Conservation (phyloP, 2,329 filamentous ascomycete genomes). For the Sarocladium kiliense region DNA sequence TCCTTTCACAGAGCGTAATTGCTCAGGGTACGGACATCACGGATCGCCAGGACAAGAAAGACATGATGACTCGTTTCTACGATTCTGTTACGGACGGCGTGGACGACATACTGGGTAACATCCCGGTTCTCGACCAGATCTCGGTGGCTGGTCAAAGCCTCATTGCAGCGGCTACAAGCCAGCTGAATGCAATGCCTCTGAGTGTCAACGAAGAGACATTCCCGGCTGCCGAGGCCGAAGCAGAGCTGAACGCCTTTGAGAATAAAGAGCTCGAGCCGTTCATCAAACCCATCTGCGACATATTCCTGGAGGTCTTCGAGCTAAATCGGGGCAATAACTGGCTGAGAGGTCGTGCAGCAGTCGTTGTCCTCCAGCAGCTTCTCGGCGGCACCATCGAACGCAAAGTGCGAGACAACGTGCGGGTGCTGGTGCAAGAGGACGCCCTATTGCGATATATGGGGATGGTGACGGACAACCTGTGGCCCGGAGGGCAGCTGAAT, state of each 20-base stretch:
- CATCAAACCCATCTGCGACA: slow-evolving; percentile 96
- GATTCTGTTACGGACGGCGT: slow-evolving; percentile 96
- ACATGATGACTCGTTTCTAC: slow-evolving; percentile 92
- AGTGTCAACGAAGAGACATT: slow-evolving; percentile 45
- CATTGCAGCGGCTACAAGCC: slow-evolving; percentile 67
- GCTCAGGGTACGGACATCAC: slow-evolving; percentile 54
- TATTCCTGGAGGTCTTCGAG: slow-evolving; percentile 94
- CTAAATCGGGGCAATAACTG: slow-evolving; percentile 94
- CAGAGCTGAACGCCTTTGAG: slow-evolving; percentile 90
- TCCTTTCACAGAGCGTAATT: slow-evolving; percentile 83
- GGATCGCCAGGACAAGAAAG: slow-evolving; percentile 62
- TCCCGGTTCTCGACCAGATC: slow-evolving; percentile 90
- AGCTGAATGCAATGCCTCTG: slow-evolving; percentile 53
- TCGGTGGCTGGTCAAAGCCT: slow-evolving; percentile 90
- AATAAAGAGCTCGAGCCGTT: slow-evolving; percentile 87
- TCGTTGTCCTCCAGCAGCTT: slow-evolving; percentile 92
- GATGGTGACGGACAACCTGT: slow-evolving; percentile 70
- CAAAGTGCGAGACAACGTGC: slow-evolving; percentile 83
- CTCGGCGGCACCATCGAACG: slow-evolving; percentile 94
- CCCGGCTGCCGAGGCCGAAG: slow-evolving; percentile 73
- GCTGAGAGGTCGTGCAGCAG: slow-evolving; percentile 90
- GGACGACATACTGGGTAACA: slow-evolving; percentile 95
- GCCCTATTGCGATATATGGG: slow-evolving; percentile 71
- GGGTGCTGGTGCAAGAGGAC: slow-evolving; percentile 69
- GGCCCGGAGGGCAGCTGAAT: slow-evolving; percentile 63